Base-by-base conservation (phyloP, 192 early-diverging fungal genomes). In the Oehlia diaphana region DNA sequence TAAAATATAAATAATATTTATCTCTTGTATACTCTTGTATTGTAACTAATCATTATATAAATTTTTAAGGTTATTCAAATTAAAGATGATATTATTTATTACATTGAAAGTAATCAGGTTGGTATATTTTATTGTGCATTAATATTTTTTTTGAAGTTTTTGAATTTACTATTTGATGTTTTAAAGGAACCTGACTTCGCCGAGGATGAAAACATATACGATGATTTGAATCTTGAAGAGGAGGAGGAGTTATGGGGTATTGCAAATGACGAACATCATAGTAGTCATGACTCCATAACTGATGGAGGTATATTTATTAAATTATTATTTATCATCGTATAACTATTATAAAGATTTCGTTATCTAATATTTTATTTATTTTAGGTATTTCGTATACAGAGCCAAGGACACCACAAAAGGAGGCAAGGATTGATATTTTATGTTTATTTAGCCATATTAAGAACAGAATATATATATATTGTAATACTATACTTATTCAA, bases 161-260 rank as follows among this genome's bases (percentile, higher is more conserved):
- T 23, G 2, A 53, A 13, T 84, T 81, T 39, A 31, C 0, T 77
- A 23, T 53, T 74, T 42, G 13, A 23, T 3, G 75, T n/a, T 35
- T 47, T 47, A 16, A 79, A 86, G 81, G 95, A 97, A 42, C 93
- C 92, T 26, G 95, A 96, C 77, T 98, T 96, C 88, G 91, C 93
- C 42, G 98, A 99, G 82, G 92, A 98, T 80, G 95, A 98, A 82
- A 89, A 86, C 76, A 92, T 98, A 63, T 98, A 99, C 85, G 95
- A 98, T 78, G 94, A 96, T 53, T 82, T 98, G 76, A 92, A 95
- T 83, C 84, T 99, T 66, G 95, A 96, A 75, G 96, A 98, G 61
- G 94, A 95, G 31, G 97, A 97, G 80, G 92, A 87, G 68, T 80
- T 92, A 39, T 96, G 91, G 91, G 90, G 91, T 62, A 87, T 96